Evolutionary conservation across 2,329 filamentous ascomycete species (phyloP), one percentile per base, ranked within the genome.

Genomic region (Knufia fluminis): DNA sequence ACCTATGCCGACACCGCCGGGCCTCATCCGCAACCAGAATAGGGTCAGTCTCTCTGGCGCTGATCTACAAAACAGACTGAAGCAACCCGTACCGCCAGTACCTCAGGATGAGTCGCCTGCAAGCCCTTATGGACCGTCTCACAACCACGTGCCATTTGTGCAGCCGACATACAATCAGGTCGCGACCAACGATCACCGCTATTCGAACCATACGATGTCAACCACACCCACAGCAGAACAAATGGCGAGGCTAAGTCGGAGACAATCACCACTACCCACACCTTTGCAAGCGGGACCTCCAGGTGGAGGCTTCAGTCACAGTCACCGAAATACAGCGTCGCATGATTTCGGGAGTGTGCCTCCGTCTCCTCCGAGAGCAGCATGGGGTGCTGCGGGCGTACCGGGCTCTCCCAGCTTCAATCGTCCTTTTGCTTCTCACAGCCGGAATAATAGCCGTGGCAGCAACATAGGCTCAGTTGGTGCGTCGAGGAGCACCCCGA

Each of bases 1-100:
- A 31, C 22, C 48, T 14, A n/a, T 32, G n/a, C 42, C 47, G 8
- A 24, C 48, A 2, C 26, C 51, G n/a, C 38, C 48, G 43, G 14
- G 3, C 32, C 32, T 23, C 32, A 40, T 31, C 31, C 22, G 19
- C 6, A 31, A 17, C 31, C 50, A 35, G 38, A 36, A 32, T 51
- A 52, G 28, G 36, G 19, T 61, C 16, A 61, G 60, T 4, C 46
- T 62, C 41, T 58, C 61, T 2, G 61, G 61, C 19, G 50, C 58
- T 10, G 62, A 62, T 42, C 51, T 63, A 14, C 61, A 62, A 50
- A 59, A 58, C 23, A 57, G 60, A 4, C 53, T 63, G 19, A 60
- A 63, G 46, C 61, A 64, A 50, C 61, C 60, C 16, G 55, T 61
- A n/a, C 62, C 61, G 20, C 61, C 61, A 39, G 46, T 49, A 4